Evolutionary conservation across 1,139 yeast genomes (phyloP), one percentile per base, ranked within the genome.

Genomic region (Geotrichum aggregatum): DNA sequence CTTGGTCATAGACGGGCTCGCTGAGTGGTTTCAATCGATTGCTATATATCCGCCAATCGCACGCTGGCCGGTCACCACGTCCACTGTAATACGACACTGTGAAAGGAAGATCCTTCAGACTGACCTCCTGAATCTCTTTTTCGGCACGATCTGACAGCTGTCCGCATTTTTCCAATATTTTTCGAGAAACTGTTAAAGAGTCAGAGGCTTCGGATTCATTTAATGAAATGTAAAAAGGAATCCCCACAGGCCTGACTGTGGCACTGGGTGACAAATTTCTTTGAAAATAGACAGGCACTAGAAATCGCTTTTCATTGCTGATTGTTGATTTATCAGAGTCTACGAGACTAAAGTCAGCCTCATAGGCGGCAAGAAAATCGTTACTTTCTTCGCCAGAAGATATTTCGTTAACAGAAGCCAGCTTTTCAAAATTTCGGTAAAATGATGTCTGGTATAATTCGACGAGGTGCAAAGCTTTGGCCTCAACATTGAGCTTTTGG

Each of bases 371-470:
- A 18, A 43, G 87, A 56, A 87, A 80, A 54, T 83, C 75, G 22
- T 87, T 75, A 19, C 76, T 77, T 63, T 89, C 97, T 38, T 75
- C 71, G 13, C 75, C 77, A 7, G 79, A 73, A 19, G 88, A 84
- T 38, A 86, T 68, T 56, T 86, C 94, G 36, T 86, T 76, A 7
- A 88, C 76, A n/a, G 81, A 76, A 41, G 76, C 80, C 40, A 76
- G 68, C 44, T 82, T 78, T 60, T 83, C 88, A 66, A 83, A 84
- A 63, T 84, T 82, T 52, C 76, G 79, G 71, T 82, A 88, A 56
- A 91, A 79, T 56, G 80, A 81, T 55, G 79, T 75, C 54, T 80
- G 81, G 70, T 83, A 88, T 5, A 88, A 71, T 62, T 92, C 97
- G 55, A 81, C 81, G 1, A 86, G 78, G 54, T 82, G 74, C 47